Conservation (phyloP, 805 yeast genomes). For the Candida gorgasii region DNA sequence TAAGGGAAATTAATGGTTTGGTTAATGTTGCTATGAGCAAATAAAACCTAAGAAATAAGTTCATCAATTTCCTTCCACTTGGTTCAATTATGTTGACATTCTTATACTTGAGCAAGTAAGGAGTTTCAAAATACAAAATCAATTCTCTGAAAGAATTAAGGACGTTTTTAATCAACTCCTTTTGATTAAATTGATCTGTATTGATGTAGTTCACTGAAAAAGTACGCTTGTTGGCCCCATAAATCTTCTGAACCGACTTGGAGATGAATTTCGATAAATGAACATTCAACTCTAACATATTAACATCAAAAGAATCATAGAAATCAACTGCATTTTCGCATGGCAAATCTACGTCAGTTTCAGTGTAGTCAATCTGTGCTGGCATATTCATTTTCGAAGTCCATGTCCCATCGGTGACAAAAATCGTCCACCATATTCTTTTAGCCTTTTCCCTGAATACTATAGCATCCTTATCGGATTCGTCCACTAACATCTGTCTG, state of each 20-base stretch:
- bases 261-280: constrained; percentile 41
- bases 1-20: constrained; percentile 35
- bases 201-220: constrained; percentile 42
- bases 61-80: constrained; percentile 30
- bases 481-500: constrained; percentile 23
- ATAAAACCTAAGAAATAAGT: constrained; percentile 36
- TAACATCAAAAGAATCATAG: constrained; percentile 30
- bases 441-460: constrained; percentile 29
- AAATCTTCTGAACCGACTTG: constrained; percentile 33
- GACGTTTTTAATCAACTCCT: constrained; percentile 32
- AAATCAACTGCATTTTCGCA: constrained; percentile 30
- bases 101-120: constrained; percentile 26
- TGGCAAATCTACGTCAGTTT: constrained; percentile 45
- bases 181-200: constrained; percentile 40
- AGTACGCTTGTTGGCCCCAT: constrained; percentile 42
- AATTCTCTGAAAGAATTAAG: constrained; percentile 29
- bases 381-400: constrained; percentile 40
- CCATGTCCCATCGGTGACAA: constrained; percentile 41
- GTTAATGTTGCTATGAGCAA: constrained; percentile 33
- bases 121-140: constrained; percentile 32
- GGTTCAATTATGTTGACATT: constrained; percentile 20
- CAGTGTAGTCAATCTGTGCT: constrained; percentile 42
- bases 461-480: constrained; percentile 7
- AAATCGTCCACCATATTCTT: constrained; percentile 45
- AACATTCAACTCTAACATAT: constrained; percentile 36